These are phyloP conservation scores for Trichocladium antarcticum DNA, from an alignment of 495 filamentous ascomycete genomes.

Conservation along the genomic window DNA sequence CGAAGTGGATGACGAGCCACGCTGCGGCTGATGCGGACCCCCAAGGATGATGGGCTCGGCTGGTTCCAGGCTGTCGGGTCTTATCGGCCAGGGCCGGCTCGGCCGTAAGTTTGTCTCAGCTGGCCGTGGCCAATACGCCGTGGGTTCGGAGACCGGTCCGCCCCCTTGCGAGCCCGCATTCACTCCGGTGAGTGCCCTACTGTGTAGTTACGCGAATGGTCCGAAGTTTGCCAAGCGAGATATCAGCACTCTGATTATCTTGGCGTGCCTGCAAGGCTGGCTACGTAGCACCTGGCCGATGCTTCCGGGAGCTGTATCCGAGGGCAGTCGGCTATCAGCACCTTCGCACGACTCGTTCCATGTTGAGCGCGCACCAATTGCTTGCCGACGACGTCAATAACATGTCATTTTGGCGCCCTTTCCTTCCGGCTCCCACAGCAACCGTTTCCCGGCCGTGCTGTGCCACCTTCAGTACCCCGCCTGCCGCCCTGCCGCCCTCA, in stretches of 20 bases:
- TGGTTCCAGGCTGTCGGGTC: constrained; percentile 18
- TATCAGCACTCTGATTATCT: too few species aligned
- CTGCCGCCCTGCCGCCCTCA: neutral
- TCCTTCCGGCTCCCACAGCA: neutral
- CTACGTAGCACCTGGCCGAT: neutral
- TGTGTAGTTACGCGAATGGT: too few species aligned
- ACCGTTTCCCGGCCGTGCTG: constrained; percentile 3
- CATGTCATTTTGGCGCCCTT: neutral
- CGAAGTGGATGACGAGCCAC: too few species aligned
- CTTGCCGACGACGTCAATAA: neutral
- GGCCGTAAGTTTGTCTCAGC: too few species aligned
- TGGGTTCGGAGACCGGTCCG: too few species aligned
- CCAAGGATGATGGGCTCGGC: neutral
- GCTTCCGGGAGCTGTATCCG: constrained; percentile 1
- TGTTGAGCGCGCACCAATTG: neutral
- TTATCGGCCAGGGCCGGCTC: neutral
- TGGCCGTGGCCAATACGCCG: too few species aligned
- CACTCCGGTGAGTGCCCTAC: too few species aligned
- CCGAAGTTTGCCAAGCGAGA: too few species aligned
- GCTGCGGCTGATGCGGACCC: neutral
- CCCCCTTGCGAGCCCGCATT: too few species aligned
- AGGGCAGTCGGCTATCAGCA: neutral
- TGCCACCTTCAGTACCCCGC: constrained; percentile 12
- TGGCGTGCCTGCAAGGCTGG: too few species aligned
- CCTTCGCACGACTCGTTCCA: neutral